A percentile compares a stretch with the other conserved stretches of the same genome.
phyloP scores from a whole-genome alignment of 345 rosid species.

The Adansonia digitata region DNA sequence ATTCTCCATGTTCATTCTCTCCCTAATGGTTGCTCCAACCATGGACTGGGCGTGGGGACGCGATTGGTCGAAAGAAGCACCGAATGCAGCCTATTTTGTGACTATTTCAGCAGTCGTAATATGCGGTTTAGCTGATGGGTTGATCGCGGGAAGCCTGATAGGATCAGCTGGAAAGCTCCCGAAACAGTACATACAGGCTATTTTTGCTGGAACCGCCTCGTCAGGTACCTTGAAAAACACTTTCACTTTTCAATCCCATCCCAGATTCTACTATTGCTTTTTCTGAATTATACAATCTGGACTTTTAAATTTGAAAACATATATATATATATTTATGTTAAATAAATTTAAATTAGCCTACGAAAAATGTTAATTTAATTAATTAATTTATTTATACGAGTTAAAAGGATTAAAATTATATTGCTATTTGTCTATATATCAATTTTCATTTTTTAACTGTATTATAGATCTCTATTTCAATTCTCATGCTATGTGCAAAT shows the following conservation, averaged over 20 bases:
- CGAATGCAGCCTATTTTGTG: slow-evolving; percentile 34
- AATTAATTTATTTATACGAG: no score
- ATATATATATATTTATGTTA: no score
- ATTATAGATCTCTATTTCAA: no score
- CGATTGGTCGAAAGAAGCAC: slow-evolving; percentile 20
- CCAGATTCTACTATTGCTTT: background rate
- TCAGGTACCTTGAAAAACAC: slow-evolving; percentile 40
- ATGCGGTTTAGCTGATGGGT: slow-evolving; percentile 87
- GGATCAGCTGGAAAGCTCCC: slow-evolving; percentile 91
- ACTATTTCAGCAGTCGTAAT: slow-evolving; percentile 59
- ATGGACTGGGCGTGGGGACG: slow-evolving; percentile 53
- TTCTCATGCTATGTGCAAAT: no score
- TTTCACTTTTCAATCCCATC: background rate
- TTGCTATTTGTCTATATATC: no score
- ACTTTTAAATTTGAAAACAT: no score
- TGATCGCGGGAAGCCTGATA: slow-evolving; percentile 79
- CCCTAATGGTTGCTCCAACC: slow-evolving; percentile 61
- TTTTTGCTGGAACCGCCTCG: slow-evolving; percentile 90
- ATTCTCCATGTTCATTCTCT: slow-evolving; percentile 61
- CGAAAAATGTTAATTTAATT: no score
- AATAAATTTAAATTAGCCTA: no score
- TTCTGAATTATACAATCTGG: background rate
- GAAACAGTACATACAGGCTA: slow-evolving; percentile 82
- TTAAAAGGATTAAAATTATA: no score
- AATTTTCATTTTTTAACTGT: no score